phyloP scores from a whole-genome alignment of 2,329 filamentous ascomycete species.

The Colletotrichum brevisporum region DNA sequence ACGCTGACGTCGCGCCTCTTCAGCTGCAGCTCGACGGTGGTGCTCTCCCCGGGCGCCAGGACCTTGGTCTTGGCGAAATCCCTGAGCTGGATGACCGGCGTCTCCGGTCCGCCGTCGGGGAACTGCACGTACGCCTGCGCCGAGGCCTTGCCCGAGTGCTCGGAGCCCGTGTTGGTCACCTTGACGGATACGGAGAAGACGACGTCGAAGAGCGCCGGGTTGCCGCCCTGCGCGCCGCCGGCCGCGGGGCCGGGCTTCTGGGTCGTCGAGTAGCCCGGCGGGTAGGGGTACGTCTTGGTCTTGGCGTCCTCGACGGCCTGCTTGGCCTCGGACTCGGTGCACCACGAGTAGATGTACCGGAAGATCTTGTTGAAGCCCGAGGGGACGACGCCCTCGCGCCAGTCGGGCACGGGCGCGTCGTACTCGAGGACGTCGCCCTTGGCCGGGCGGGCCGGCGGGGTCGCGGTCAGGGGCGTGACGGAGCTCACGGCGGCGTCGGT shows the following conservation, averaged over 20 bases:
- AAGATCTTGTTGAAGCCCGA: conserved; percentile 69
- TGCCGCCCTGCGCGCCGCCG: conserved; percentile 79
- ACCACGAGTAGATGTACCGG: conserved; percentile 80
- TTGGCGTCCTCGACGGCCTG: conserved; percentile 55
- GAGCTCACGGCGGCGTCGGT: conserved; percentile 62
- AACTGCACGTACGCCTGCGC: conserved; percentile 63
- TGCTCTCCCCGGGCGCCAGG: conserved; percentile 67
- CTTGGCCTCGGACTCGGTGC: conserved; percentile 58
- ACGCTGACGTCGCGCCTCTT: conserved; percentile 80
- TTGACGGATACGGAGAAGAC: conserved; percentile 59
- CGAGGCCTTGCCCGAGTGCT: conserved; percentile 59
- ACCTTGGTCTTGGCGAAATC: conserved; percentile 78
- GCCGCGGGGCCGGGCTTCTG: conserved; percentile 65
- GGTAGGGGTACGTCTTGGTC: conserved; percentile 70
- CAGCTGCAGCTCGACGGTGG: conserved; percentile 69
- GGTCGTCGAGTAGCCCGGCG: conserved; percentile 72
- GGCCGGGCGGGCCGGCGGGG: conserved; percentile 51
- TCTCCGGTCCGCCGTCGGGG: conserved; percentile 64
- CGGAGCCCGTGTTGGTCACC: conserved; percentile 67
- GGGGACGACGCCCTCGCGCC: conserved; percentile 71
- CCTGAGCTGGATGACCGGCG: conserved; percentile 76
- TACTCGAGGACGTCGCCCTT: conserved; percentile 61
- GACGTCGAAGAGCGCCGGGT: conserved; percentile 73
- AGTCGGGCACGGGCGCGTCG: conserved; percentile 65
- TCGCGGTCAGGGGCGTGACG: conserved; percentile 58